These are phyloP conservation scores for Trypanosoma avium DNA, from an alignment of 208 protist species.

Conservation along the genomic window DNA sequence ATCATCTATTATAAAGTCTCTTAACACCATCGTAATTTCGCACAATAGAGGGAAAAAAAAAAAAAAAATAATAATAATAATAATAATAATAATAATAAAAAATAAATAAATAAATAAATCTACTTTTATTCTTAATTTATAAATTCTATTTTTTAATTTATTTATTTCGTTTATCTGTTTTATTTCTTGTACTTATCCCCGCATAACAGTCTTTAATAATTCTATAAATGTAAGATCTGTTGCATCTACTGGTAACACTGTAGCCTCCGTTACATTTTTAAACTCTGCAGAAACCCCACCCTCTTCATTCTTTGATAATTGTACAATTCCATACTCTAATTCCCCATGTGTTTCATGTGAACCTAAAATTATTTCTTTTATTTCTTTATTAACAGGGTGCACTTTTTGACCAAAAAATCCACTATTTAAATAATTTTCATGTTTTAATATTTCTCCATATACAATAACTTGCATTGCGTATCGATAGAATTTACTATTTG, in stretches of 20 bases:
- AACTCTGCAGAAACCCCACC: constrained; percentile 63
- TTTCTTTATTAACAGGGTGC: constrained; percentile 12
- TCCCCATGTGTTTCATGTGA: constrained; percentile 29
- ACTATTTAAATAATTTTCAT: constrained; percentile 65
- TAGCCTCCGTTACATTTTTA: constrained; percentile 54
- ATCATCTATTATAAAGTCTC: no score
- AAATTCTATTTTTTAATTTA: neutral
- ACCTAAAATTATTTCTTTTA: constrained; percentile 13
- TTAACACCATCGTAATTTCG: no score
- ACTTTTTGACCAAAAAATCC: constrained; percentile 55
- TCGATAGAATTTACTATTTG: constrained; percentile 81
- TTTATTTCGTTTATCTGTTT: no score
- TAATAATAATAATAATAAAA: constrained; percentile 11
- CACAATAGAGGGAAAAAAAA: neutral
- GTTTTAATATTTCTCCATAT: constrained; percentile 74
- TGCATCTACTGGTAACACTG: constrained; percentile 64
- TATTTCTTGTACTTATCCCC: constrained; percentile 14
- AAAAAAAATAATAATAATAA: neutral
- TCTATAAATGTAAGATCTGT: constrained; percentile 51
- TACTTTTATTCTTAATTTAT: neutral
- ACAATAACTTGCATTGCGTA: constrained; percentile 85
- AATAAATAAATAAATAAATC: constrained; percentile 9
- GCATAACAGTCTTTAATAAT: constrained; percentile 70
- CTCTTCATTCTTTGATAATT: constrained; percentile 68
- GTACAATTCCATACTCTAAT: constrained; percentile 80